A percentile compares a stretch with the other conserved stretches of the same genome.
phyloP scores from a whole-genome alignment of 176 grass and related monocot species.

The Bonia amplexicaulis region DNA sequence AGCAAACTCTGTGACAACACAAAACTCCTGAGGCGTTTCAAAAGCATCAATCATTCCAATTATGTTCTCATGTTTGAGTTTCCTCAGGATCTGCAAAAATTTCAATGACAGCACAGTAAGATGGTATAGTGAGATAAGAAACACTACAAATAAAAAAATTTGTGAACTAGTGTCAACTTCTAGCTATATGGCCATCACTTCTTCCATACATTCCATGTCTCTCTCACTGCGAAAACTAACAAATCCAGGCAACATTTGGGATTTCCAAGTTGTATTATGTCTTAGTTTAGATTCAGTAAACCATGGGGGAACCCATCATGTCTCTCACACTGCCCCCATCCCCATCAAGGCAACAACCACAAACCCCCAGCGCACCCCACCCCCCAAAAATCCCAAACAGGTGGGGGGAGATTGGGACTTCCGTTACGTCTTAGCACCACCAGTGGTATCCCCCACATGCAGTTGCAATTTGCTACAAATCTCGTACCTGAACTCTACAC shows the following conservation, averaged over 20 bases:
- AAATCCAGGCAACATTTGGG: not conserved
- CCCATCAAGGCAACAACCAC: not conserved
- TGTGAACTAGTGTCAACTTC: not conserved
- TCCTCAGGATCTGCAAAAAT: conserved; percentile 70
- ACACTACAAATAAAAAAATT: not conserved
- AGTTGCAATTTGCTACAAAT: not conserved
- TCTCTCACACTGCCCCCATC: not conserved
- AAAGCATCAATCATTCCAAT: conserved; percentile 97
- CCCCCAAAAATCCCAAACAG: not conserved
- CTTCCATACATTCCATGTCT: not conserved
- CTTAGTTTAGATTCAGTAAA: conserved; percentile 2
- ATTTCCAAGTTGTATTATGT: not conserved
- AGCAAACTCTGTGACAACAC: conserved; percentile 95
- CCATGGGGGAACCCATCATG: not conserved
- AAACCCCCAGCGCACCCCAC: not conserved
- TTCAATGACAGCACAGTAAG: not conserved
- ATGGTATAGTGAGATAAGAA: not conserved
- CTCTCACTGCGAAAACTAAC: not conserved
- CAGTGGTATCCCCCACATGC: not conserved
- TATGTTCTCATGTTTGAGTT: conserved; percentile 92
- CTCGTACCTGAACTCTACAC: not conserved
- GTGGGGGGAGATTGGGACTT: not conserved
- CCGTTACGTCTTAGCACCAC: not conserved
- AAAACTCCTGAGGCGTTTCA: conserved; percentile 95
- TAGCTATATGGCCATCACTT: not conserved